phyloP scores from a whole-genome alignment of 352 stramenopile genomes.

The Lagenidium sp. region DNA sequence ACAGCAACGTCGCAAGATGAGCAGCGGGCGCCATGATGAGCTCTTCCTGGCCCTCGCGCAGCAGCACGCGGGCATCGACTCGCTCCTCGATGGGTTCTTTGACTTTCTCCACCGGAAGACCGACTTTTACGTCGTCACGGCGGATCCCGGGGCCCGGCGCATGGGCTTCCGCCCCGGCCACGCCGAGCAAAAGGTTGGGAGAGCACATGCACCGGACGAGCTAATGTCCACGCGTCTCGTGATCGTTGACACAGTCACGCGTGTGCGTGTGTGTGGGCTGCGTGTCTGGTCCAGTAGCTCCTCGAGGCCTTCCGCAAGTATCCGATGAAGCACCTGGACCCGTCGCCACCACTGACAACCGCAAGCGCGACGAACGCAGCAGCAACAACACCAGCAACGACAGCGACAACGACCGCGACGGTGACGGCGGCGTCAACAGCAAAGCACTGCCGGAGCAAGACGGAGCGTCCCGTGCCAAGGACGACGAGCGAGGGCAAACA shows the following conservation, averaged over 20 bases:
- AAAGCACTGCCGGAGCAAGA: too few species aligned
- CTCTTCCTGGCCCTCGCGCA: constrained; percentile 94
- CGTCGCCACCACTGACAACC: neutral
- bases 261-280: too few species aligned
- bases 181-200: constrained; percentile 39
- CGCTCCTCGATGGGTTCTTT: constrained; percentile 95
- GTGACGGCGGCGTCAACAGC: neutral
- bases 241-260: too few species aligned
- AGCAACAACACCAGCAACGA: too few species aligned
- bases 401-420: neutral
- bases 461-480: constrained; percentile 15
- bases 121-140: constrained; percentile 92
- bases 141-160: constrained; percentile 26
- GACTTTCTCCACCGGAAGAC: constrained; percentile 97
- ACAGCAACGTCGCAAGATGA: too few species aligned
- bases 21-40: constrained; percentile 21
- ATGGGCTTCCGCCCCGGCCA: constrained; percentile 63
- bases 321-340: constrained; percentile 46
- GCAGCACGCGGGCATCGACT: constrained; percentile 92
- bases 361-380: neutral
- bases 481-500: constrained; percentile 68
- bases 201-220: neutral
- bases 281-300: constrained; percentile 18
- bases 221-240: too few species aligned
- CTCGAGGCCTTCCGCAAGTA: constrained; percentile 58